A percentile compares a stretch with the other conserved stretches of the same genome.
Conservation (phyloP, 1,284 basidiomycete species). For the Lentinus polychrous region DNA sequence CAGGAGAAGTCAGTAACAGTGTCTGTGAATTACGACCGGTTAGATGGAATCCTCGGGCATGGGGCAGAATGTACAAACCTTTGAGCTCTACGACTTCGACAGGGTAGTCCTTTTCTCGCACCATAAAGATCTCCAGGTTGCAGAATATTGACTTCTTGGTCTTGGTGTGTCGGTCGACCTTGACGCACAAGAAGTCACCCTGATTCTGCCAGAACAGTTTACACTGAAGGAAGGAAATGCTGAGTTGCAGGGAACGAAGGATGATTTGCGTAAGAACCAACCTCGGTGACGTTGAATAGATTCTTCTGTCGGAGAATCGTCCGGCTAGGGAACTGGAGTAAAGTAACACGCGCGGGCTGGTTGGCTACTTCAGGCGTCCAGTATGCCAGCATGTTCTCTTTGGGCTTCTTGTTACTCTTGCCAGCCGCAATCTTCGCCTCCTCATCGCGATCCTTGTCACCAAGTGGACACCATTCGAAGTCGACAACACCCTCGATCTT, state of each 20-base stretch:
- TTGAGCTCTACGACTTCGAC: slow-evolving; percentile 98
- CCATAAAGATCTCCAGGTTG: slow-evolving; percentile 97
- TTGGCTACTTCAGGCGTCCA: slow-evolving; percentile 98
- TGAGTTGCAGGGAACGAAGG: not conserved
- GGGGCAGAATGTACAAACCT: slow-evolving; percentile 39
- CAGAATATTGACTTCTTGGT: slow-evolving; percentile 99
- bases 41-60: not conserved
- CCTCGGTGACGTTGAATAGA: slow-evolving; percentile 96
- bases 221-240: slow-evolving; percentile 49
- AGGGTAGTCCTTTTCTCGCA: slow-evolving; percentile 96
- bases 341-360: slow-evolving; percentile 94
- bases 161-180: slow-evolving; percentile 99
- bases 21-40: slow-evolving; percentile 44
- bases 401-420: slow-evolving; percentile 46
- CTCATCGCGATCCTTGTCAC: slow-evolving; percentile 83
- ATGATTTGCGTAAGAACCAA: slow-evolving; percentile 30
- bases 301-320: slow-evolving; percentile 91
- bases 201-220: slow-evolving; percentile 99
- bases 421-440: slow-evolving; percentile 48
- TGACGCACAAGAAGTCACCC: slow-evolving; percentile 98
- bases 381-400: slow-evolving; percentile 93
- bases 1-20: slow-evolving; percentile 96
- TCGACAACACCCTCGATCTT: slow-evolving; percentile 98
- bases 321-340: slow-evolving; percentile 87
- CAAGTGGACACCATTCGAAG: slow-evolving; percentile 97